Evolutionary conservation across 306 rosid genomes (phyloP).

Genomic region (Trichosanthes truncata): DNA sequence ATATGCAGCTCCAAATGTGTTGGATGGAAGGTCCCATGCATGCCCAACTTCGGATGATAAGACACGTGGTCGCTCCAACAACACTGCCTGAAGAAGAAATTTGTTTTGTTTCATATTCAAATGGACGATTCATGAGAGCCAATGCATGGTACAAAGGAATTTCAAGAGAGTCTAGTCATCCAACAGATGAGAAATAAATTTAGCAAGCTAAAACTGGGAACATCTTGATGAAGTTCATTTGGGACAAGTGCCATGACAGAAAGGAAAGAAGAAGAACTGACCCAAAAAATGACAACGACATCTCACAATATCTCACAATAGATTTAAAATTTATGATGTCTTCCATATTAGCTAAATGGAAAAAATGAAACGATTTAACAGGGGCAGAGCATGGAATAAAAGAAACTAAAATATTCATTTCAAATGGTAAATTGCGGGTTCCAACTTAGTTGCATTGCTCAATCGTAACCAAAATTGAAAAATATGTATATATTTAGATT

Average conservation of each 20-base stretch:
- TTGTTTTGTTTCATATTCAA: not conserved
- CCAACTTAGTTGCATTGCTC: not conserved
- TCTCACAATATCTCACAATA: not conserved
- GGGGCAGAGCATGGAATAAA: not conserved
- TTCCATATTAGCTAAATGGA: not conserved
- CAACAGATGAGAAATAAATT: not conserved
- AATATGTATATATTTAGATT: not conserved
- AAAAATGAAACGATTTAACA: not conserved
- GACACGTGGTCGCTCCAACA: slow-evolving; percentile 65
- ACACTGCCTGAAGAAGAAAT: slow-evolving; percentile 37
- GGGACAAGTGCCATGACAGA: not conserved
- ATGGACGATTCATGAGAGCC: not conserved
- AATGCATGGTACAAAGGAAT: not conserved
- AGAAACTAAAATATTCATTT: not conserved
- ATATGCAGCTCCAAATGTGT: slow-evolving; percentile 86
- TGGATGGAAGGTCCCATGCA: slow-evolving; percentile 73
- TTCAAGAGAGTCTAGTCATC: not conserved
- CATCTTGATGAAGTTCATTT: not conserved
- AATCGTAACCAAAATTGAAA: not conserved
- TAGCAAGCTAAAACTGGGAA: not conserved
- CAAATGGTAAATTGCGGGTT: not conserved
- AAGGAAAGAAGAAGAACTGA: not conserved
- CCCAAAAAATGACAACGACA: not conserved
- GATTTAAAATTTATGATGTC: not conserved
- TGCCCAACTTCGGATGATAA: slow-evolving; percentile 61